Evolutionary conservation across 495 filamentous ascomycete species (phyloP), one percentile per base, ranked within the genome.

Genomic region (Tuber aestivum): DNA sequence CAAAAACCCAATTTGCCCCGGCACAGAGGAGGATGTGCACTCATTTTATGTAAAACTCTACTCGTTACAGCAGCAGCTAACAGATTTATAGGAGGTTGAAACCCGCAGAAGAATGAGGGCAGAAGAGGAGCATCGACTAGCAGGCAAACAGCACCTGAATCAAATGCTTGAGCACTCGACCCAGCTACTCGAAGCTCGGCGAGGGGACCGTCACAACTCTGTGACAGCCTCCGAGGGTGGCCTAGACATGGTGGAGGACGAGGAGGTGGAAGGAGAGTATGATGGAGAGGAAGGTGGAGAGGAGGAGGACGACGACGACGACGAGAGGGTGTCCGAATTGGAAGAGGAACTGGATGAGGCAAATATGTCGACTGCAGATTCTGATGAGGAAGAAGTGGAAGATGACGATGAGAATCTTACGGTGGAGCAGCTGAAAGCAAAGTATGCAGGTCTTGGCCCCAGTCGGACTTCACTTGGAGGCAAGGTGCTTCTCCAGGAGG

Each of bases 381-480:
- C 85, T 42, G 85, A 86, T 35, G 87, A 86, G 12, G 87, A 89
- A 42, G 84, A 84, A 70, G 83, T 74, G 20, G 84, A 86, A 38
- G 85, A 82, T 69, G 84, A 82, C 45, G 93, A 96, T 82, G 92
- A 92, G 79, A 88, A 85, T 27, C 87, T 97, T 41, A 95, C 92
- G 5, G 89, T 91, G 56, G 92, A 97, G 76, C 89, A 97, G 81
- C 86, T 97, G 42, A 89, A 87, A 41, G 85, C 87, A 65, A 97
- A 97, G 83, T 97, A 97, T 79, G 89, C 92, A 44, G 88, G 88
- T 72, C 82, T 94, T 82, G 78, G 56, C 35, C 69, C 56, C 72
- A 48, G 41, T 68, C 73, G 32, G 69, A 77, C 32, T 45, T 71
- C 48, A 75, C 70, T 8, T 48, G 72, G 74, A 9, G 76, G 69